These are phyloP conservation scores for Saccharomyces uvarum DNA, from an alignment of 1,139 yeast species.

Conservation along the genomic window DNA sequence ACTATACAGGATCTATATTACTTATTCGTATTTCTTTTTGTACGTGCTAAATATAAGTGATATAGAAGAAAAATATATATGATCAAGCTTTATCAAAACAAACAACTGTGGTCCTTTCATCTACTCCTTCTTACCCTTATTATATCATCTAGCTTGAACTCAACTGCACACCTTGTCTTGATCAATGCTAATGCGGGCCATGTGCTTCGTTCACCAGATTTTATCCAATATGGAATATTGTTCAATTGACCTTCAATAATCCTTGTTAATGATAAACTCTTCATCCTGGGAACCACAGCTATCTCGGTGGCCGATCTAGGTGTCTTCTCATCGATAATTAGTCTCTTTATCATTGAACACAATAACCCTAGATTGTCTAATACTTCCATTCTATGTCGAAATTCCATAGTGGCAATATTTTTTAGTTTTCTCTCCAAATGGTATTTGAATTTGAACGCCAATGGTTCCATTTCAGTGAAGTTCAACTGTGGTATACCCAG, in stretches of 20 bases:
- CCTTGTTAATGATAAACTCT: slow-evolving; percentile 66
- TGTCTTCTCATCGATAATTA: slow-evolving; percentile 80
- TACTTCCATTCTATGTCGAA: slow-evolving; percentile 76
- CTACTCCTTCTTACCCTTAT: slow-evolving; percentile 34
- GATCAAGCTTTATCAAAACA: not conserved
- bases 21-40: not conserved
- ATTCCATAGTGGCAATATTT: slow-evolving; percentile 48
- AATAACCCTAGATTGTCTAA: slow-evolving; percentile 72
- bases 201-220: slow-evolving; percentile 84
- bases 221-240: slow-evolving; percentile 82
- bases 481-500: slow-evolving; percentile 27
- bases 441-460: slow-evolving; percentile 39
- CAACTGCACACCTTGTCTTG: slow-evolving; percentile 85
- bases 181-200: slow-evolving; percentile 88
- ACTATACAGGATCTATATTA: not conserved
- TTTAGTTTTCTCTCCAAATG: slow-evolving; percentile 34
- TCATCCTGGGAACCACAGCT: slow-evolving; percentile 81
- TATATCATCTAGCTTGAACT: slow-evolving; percentile 71
- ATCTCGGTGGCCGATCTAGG: slow-evolving; percentile 74
- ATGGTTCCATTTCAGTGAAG: slow-evolving; percentile 37
- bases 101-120: slow-evolving; percentile 13
- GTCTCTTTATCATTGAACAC: slow-evolving; percentile 60
- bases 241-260: slow-evolving; percentile 46
- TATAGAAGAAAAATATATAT: not conserved
- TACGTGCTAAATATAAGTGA: not conserved